phyloP scores from a whole-genome alignment of 352 stramenopile genomes.

The Blastocystis sp. region DNA sequence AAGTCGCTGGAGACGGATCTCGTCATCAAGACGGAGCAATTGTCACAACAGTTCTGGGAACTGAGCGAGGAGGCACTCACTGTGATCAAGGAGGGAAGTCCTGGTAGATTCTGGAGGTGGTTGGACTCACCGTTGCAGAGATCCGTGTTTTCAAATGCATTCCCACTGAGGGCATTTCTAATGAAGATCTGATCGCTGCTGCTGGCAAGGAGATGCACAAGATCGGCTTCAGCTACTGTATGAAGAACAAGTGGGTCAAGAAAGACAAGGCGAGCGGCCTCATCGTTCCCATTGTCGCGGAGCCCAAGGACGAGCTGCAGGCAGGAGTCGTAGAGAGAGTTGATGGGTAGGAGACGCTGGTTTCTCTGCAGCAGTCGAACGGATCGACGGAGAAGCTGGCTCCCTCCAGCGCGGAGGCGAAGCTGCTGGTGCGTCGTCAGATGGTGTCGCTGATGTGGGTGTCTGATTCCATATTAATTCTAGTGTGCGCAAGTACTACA shows the following conservation, averaged over 20 bases:
- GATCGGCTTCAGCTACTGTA: constrained; percentile 85
- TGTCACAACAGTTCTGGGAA: constrained; percentile 77
- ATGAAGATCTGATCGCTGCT: constrained; percentile 60
- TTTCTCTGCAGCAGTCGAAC: constrained; percentile 60
- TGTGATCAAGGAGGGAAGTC: constrained; percentile 69
- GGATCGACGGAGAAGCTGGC: constrained; percentile 63
- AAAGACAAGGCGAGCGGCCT: constrained; percentile 78
- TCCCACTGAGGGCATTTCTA: constrained; percentile 65
- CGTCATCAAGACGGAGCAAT: constrained; percentile 73
- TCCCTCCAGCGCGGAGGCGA: constrained; percentile 69
- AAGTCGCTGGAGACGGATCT: constrained; percentile 84
- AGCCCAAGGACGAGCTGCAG: not conserved
- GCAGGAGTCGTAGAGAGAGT: not conserved
- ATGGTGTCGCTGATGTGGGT: constrained; percentile 67
- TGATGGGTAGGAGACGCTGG: constrained; percentile 60
- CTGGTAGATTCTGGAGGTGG: constrained; percentile 62
- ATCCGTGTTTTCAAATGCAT: constrained; percentile 71
- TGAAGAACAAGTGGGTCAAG: constrained; percentile 93
- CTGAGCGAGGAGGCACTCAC: constrained; percentile 78
- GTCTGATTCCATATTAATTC: not conserved
- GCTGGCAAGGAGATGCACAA: constrained; percentile 78
- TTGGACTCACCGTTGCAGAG: not conserved
- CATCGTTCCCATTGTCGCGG: constrained; percentile 60
- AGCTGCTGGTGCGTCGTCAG: constrained; percentile 72
- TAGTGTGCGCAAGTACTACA: constrained; percentile 81